These are phyloP conservation scores for Zygoascus sp. DNA, from an alignment of 1,139 yeast species.

Conservation along the genomic window DNA sequence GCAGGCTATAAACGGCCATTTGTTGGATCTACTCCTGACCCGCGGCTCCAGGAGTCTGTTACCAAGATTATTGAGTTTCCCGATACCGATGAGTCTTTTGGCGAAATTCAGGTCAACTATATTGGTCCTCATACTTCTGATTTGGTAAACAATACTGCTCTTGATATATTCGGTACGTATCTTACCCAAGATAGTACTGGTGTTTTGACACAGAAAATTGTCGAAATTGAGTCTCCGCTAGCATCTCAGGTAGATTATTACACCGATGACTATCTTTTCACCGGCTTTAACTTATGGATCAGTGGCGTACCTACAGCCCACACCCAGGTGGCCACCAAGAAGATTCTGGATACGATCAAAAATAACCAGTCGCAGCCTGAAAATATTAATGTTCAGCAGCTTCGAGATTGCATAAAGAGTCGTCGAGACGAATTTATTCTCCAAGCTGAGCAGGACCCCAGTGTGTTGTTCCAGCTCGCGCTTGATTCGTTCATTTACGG, in stretches of 20 bases:
- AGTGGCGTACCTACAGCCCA: conserved; percentile 74
- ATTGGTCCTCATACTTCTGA: conserved; percentile 68
- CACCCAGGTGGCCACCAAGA: conserved; percentile 49
- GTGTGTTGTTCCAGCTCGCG: conserved; percentile 59
- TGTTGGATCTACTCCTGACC: conserved; percentile 59
- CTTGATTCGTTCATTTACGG: conserved; percentile 82
- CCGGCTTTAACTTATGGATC: conserved; percentile 55
- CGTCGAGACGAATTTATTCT: conserved; percentile 59
- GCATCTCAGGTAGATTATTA: conserved; percentile 68
- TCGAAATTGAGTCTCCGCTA: conserved; percentile 77
- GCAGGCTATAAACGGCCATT: conserved; percentile 59
- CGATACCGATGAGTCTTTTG: conserved; percentile 80
- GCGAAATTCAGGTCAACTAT: conserved; percentile 75
- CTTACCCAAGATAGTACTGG: conserved; percentile 55
- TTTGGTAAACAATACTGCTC: conserved; percentile 54
- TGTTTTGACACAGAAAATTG: conserved; percentile 66
- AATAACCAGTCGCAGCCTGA: conserved; percentile 44
- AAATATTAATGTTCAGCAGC: conserved; percentile 57
- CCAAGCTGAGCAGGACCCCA: conserved; percentile 62
- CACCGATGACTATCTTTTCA: conserved; percentile 58
- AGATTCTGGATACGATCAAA: conserved; percentile 47
- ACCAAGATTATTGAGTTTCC: conserved; percentile 69
- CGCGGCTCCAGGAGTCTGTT: conserved; percentile 37
- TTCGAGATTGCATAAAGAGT: conserved; percentile 64
- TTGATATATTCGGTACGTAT: conserved; percentile 69